Evolutionary conservation across 202 grass and related monocot species (phyloP).

Genomic region (Schoenoplectus triqueter): DNA sequence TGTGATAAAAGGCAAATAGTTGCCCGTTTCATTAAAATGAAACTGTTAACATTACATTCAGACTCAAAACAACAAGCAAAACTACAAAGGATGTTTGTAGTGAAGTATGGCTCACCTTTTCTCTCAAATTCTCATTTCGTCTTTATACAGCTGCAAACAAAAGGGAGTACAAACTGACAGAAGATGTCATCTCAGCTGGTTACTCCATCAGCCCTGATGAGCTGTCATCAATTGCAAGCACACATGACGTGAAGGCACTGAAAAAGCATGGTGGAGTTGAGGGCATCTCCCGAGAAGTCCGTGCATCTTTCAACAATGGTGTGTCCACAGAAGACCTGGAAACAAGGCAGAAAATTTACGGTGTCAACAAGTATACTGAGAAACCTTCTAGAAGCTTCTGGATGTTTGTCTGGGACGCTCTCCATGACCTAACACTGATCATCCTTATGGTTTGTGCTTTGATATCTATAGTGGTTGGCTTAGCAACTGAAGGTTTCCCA

Average conservation of each 20-base stretch:
- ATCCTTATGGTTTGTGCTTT: slow-evolving; percentile 79
- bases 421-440: slow-evolving; percentile 76
- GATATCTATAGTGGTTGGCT: slow-evolving; percentile 68
- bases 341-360: slow-evolving; percentile 64
- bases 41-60: no score
- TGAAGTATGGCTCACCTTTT: background rate
- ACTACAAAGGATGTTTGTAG: background rate
- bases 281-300: slow-evolving; percentile 62
- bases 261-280: slow-evolving; percentile 58
- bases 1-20: background rate
- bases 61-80: no score
- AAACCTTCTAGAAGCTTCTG: slow-evolving; percentile 78
- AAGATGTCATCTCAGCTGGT: slow-evolving; percentile 62
- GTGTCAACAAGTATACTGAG: slow-evolving; percentile 59
- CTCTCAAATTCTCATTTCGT: background rate
- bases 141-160: slow-evolving; percentile 49
- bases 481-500: slow-evolving; percentile 71
- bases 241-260: slow-evolving; percentile 56
- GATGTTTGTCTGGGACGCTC: slow-evolving; percentile 79
- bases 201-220: slow-evolving; percentile 70
- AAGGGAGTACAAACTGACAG: slow-evolving; percentile 57
- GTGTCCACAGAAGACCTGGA: slow-evolving; percentile 46
- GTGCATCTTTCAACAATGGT: slow-evolving; percentile 51
- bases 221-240: slow-evolving; percentile 67
- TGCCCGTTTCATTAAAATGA: no score